Percentiles rank a stretch among this genome's conserved stretches.
Conservation (phyloP, 139 green algal species). For the Astrephomene gubernaculifera region DNA sequence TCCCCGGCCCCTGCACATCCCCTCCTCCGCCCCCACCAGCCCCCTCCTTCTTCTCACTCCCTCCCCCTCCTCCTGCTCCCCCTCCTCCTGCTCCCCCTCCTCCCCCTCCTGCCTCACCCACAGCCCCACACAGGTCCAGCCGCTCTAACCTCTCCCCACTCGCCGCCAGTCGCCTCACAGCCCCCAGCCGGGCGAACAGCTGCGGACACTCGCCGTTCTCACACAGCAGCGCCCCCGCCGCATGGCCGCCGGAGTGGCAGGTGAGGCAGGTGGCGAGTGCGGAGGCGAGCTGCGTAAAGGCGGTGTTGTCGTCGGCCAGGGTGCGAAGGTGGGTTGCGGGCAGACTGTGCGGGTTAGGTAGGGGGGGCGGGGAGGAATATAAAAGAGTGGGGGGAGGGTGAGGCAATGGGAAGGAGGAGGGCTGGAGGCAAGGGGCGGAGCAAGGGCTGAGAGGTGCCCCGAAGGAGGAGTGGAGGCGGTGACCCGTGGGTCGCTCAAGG, state of each 20-base stretch:
- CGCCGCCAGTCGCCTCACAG: conserved; percentile 23
- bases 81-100: no score
- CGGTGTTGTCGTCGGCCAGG: conserved; percentile 5
- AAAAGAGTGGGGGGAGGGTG: not conserved
- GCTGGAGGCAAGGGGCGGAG: not conserved
- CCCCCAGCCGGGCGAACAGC: conserved; percentile 60
- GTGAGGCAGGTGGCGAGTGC: conserved; percentile 55
- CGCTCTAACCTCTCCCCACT: conserved; percentile 25
- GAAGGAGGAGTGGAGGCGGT: not conserved
- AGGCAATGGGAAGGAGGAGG: not conserved
- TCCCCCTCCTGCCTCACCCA: not conserved
- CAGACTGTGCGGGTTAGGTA: not conserved
- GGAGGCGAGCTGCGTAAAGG: not conserved
- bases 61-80: no score
- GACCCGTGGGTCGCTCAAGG: not conserved
- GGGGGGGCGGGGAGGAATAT: not conserved
- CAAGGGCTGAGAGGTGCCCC: not conserved
- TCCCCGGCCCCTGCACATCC: no score
- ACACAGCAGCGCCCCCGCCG: conserved; percentile 66
- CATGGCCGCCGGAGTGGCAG: conserved; percentile 73
- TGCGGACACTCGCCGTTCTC: conserved; percentile 79
- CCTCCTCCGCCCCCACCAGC: no score
- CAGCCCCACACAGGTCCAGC: not conserved
- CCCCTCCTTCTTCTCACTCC: no score
- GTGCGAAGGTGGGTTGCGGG: not conserved